phyloP scores from a whole-genome alignment of 371 early-diverging fungal genomes.

The Coemansia sp. region DNA sequence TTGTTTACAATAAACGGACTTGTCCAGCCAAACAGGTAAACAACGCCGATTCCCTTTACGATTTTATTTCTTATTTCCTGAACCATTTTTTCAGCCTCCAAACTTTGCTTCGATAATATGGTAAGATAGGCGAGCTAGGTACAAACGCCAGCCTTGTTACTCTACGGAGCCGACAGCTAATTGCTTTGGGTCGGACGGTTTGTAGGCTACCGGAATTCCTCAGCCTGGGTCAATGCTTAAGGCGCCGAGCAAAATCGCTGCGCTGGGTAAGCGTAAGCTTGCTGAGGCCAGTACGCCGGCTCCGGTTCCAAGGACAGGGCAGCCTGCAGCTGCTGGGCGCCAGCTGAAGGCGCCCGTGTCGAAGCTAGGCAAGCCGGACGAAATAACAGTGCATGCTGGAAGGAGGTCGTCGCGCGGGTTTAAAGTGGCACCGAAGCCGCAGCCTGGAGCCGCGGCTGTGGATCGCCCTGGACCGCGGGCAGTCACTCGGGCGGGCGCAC shows the following conservation, averaged over 20 bases:
- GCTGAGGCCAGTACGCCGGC: background rate
- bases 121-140: background rate
- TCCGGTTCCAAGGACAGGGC: background rate
- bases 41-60: too few species aligned
- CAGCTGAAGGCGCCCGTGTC: slow-evolving; percentile 17
- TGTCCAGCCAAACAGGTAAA: too few species aligned
- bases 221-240: slow-evolving; percentile 41
- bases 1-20: slow-evolving; percentile 3
- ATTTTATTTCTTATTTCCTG: background rate
- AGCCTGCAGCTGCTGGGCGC: slow-evolving; percentile 8
- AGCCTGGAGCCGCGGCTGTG: background rate
- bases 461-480: background rate
- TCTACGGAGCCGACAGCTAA: background rate
- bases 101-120: background rate
- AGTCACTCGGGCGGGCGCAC: slow-evolving; percentile 3
- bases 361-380: background rate
- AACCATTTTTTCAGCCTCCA: background rate
- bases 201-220: slow-evolving; percentile 26
- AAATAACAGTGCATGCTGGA: slow-evolving; percentile 28
- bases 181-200: background rate
- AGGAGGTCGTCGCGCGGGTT: slow-evolving; percentile 42
- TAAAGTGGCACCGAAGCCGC: slow-evolving; percentile 28
- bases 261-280: slow-evolving; percentile 25
- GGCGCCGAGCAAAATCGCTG: slow-evolving; percentile 32
- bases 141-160: background rate